These are phyloP conservation scores for Ophiostoma ulmi DNA, from an alignment of 2,329 filamentous ascomycete genomes.

Conservation along the genomic window DNA sequence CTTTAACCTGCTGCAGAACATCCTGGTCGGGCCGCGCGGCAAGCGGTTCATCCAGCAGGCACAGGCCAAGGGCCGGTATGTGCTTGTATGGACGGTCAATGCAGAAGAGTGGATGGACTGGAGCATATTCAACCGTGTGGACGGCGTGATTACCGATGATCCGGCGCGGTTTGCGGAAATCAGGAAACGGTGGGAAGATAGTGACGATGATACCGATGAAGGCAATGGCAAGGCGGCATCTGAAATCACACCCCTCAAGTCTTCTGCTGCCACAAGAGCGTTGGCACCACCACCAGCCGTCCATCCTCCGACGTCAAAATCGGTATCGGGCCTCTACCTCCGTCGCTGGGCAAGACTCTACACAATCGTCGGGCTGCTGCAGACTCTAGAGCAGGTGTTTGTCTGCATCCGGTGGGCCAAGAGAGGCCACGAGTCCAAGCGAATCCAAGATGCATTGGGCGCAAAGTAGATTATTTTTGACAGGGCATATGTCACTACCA, in stretches of 20 bases:
- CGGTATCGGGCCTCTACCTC: constrained; percentile 23
- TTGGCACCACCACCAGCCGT: background rate
- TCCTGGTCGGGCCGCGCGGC: constrained; percentile 65
- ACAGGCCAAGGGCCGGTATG: constrained; percentile 48
- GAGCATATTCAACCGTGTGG: constrained; percentile 60
- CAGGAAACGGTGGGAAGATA: constrained; percentile 36
- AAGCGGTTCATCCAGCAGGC: constrained; percentile 59
- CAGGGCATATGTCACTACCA: too few relatives aligned
- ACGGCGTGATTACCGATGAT: constrained; percentile 84
- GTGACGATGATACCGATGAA: background rate
- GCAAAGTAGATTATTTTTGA: background rate
- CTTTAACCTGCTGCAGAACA: constrained; percentile 70
- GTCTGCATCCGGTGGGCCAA: constrained; percentile 17
- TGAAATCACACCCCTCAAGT: constrained; percentile 2
- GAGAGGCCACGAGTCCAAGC: constrained; percentile 22
- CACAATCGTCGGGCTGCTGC: constrained; percentile 21
- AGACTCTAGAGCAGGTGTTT: constrained; percentile 21
- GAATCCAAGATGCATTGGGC: constrained; percentile 21
- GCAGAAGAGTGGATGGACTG: constrained; percentile 73
- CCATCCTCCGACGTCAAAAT: constrained; percentile 20
- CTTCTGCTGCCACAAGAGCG: background rate
- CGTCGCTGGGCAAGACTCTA: constrained; percentile 27
- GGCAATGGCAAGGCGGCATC: background rate
- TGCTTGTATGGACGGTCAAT: constrained; percentile 88
- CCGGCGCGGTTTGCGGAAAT: constrained; percentile 63